Conservation (phyloP, 73 alveolate species). For the Effrenium voratum region DNA sequence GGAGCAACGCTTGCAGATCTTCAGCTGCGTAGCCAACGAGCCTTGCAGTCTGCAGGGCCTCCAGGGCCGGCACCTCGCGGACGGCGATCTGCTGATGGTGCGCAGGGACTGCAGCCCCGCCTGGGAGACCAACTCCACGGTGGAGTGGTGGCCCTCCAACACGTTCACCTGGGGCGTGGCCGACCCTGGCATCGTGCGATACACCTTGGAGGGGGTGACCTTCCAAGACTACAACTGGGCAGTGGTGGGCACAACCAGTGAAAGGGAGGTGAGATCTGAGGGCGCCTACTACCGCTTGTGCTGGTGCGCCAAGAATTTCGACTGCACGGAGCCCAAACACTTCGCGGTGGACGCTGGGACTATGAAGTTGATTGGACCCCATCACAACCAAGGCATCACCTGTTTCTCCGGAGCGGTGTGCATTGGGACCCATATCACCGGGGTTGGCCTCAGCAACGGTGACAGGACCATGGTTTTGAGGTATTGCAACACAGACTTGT, state of each 20-base stretch:
- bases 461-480: constrained; percentile 72
- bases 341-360: constrained; percentile 82
- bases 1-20: constrained; percentile 65
- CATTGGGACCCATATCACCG: constrained; percentile 2
- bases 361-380: constrained; percentile 68
- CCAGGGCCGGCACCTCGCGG: constrained; percentile 36
- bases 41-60: constrained; percentile 31
- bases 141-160: constrained; percentile 59
- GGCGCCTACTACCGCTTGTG: constrained; percentile 68
- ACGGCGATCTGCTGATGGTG: constrained; percentile 40
- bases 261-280: constrained; percentile 45
- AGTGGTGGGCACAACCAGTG: constrained; percentile 24
- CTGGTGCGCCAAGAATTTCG: constrained; percentile 34
- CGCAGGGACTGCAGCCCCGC: constrained; percentile 55
- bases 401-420: constrained; percentile 57
- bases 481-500: constrained; percentile 56
- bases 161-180: constrained; percentile 52
- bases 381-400: constrained; percentile 63
- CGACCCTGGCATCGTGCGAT: constrained; percentile 49
- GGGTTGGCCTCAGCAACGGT: constrained; percentile 79
- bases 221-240: constrained; percentile 75
- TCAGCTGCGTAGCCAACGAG: constrained; percentile 38
- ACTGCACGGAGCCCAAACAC: constrained; percentile 46
- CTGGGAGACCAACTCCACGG: constrained; percentile 56
- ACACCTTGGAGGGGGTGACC: constrained; percentile 12